These are phyloP conservation scores for Panicum virgatum DNA, from an alignment of 202 grass and related monocot species.

Conservation along the genomic window DNA sequence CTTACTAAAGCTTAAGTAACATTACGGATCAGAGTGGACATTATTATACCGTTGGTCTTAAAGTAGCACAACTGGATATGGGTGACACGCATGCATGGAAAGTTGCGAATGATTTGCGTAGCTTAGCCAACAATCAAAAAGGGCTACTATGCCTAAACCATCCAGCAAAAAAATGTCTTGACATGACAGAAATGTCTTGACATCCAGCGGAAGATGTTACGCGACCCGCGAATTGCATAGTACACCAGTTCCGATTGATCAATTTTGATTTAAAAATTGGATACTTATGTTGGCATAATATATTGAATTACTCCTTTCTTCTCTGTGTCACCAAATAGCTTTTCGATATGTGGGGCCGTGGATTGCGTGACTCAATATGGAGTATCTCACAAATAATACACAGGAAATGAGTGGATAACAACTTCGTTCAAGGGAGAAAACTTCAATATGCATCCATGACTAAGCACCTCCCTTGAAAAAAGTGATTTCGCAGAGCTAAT, in stretches of 20 bases:
- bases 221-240: not conserved
- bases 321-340: not conserved
- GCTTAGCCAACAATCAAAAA: conserved; percentile 34
- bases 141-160: conserved; percentile 6
- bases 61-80: conserved; percentile 32
- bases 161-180: not conserved
- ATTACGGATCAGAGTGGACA: not conserved
- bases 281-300: not conserved
- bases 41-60: not conserved
- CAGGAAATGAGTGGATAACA: not conserved
- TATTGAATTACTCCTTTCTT: not conserved
- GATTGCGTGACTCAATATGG: not conserved
- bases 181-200: conserved; percentile 27
- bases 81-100: conserved; percentile 30
- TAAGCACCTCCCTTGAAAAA: conserved; percentile 1
- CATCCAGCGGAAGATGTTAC: no score
- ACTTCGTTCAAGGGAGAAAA: not conserved
- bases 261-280: not conserved
- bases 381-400: not conserved
- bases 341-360: not conserved
- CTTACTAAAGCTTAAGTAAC: not conserved
- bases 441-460: not conserved
- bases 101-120: conserved; percentile 20
- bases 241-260: not conserved
- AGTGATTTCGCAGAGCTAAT: not conserved